Evolutionary conservation across 306 rosid species (phyloP), one percentile per base, ranked within the genome.

Genomic region (Erythrophleum fordii): DNA sequence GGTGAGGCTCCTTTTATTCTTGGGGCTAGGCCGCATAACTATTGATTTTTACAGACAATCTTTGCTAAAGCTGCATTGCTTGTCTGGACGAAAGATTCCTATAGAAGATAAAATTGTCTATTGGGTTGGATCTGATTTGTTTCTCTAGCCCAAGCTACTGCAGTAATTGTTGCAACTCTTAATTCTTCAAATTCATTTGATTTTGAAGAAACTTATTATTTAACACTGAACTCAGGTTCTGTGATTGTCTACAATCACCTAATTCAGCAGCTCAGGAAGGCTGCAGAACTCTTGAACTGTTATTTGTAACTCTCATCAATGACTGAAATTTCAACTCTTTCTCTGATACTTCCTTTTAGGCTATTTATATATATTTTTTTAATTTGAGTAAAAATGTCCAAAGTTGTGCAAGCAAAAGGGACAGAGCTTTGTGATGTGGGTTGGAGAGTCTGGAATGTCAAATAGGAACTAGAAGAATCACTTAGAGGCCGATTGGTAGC

Each of bases 1-100:
- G 93, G 98, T 69, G 87, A 72, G 18, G 88, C 89, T 74, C 92
- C 91, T 2, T 78, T 77, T 46, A 80, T 89, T 46, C 83, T 86
- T 62, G 98, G 90, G 69, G 89, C 81, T 31, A 92, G 86, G 85
- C 88, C 87, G 9, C 81, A 69, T 82, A 67, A 85, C 72, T 52
- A 77, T 51, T 77, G 70, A 85, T 78, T 90, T 62, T 68, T 83
- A 67, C 81, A 67, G 72, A 52, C 79, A 29, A 73, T 68, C 70
- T 70, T 77, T 83, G 85, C 79, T 68, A 58, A 69, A 75, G 53
- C 60, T 80, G 81, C 78, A 73, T 77, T 79, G 72, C 76, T 72
- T 85, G 68, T 66, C 76, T 78, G 86, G 79, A 23, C 76, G 51
- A 69, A 4, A 49, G 76, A 73, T 78, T 80, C 72, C 77, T 77